Evolutionary conservation across 106 monocot genomes (phyloP).

Genomic region (Xerophyta viscosa): DNA sequence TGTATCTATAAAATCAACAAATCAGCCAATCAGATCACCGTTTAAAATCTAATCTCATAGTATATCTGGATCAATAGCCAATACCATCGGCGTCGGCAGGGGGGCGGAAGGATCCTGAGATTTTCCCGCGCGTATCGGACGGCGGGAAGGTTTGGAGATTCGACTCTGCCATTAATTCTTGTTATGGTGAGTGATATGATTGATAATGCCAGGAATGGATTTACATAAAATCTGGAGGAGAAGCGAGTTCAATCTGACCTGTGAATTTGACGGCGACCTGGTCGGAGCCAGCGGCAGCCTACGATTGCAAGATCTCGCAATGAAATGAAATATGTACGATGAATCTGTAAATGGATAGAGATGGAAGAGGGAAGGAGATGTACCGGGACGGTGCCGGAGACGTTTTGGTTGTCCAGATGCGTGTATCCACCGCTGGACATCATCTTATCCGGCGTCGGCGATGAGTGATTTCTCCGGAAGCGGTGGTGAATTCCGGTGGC

Average conservation of each 20-base stretch:
- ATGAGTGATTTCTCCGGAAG: neutral
- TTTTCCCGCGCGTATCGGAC: conserved; percentile 4
- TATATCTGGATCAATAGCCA: neutral
- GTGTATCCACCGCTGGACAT: conserved; percentile 4
- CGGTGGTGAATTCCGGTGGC: too few relatives aligned
- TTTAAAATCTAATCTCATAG: neutral
- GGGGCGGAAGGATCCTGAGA: conserved; percentile 7
- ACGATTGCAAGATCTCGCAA: too few relatives aligned
- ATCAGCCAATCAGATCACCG: neutral
- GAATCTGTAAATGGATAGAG: neutral
- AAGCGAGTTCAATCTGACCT: neutral
- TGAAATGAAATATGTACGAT: neutral
- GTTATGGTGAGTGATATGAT: neutral
- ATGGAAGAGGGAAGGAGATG: neutral
- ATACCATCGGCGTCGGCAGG: conserved; percentile 9
- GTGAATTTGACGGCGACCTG: conserved; percentile 6
- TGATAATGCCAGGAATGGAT: neutral
- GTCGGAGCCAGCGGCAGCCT: conserved; percentile 7
- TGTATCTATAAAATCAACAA: conserved; percentile 1
- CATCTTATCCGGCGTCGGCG: neutral
- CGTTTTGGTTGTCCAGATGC: neutral
- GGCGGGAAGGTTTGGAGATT: conserved; percentile 13
- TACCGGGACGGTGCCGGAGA: conserved; percentile 11
- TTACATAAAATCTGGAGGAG: neutral
- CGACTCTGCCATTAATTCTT: neutral